Evolutionary conservation across 1,284 basidiomycete species (phyloP), one percentile per base, ranked within the genome.

Genomic region (Ustilago trichophora): DNA sequence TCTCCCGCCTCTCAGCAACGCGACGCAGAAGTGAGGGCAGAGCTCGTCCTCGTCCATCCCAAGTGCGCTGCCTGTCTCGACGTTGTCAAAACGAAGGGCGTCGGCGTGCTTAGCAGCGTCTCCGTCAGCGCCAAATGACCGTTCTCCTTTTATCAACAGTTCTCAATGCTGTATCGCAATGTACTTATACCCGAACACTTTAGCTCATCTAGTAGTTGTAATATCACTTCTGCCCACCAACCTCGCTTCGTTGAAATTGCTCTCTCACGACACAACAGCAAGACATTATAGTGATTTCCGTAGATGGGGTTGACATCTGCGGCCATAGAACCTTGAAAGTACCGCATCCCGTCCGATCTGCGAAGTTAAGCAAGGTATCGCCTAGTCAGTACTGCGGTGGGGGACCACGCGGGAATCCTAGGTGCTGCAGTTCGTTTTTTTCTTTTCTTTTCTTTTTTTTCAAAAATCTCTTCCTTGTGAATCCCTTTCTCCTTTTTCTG

Each of bases 311-410:
- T 38, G 4, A 41, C 59, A 88, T 88, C 87, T 87, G 87, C 85
- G 87, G 87, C 87, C 87, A 89, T 87, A 88, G 87, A 87, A 88
- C 87, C 86, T 84, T 85, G 87, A 88, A 88, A 89, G 86, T 86
- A 88, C 87, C 86, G 86, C 87, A 89, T 89, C 88, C 88, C 86
- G 87, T 89, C 88, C 82, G 87, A 89, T 88, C 87, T 88, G 87
- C 86, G 87, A 85, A 88, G 87, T 88, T 87, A 89, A 89, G 85
- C 87, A 85, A 85, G 86, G 87, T 88, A 86, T 87, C 86, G 87
- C 87, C 85, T 83, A 88, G 88, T 88, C 87, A 89, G 88, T 89
- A 89, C 88, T 88, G 88, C 85, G 87, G 88, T 89, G 87, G 88
- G 88, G 88, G 88, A 89, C 88, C 88, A 89, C 87, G 85, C 85